These are phyloP conservation scores for Cucurbita pepo DNA, from an alignment of 306 rosid species.

Conservation along the genomic window DNA sequence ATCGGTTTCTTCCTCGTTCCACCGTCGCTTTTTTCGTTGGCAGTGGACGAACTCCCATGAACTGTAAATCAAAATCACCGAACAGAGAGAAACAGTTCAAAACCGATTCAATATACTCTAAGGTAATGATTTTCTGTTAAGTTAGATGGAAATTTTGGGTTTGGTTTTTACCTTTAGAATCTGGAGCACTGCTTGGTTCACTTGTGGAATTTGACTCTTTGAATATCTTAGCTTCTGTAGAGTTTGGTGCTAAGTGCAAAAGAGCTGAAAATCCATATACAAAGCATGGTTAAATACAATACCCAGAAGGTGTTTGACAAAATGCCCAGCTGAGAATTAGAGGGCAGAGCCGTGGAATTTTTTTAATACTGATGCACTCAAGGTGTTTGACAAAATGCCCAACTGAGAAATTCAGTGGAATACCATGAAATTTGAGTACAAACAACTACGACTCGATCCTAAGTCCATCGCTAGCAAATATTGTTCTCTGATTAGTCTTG, in stretches of 20 bases:
- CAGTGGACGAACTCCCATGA: conserved; percentile 13
- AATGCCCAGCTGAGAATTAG: neutral
- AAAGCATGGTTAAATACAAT: neutral
- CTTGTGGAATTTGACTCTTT: conserved; percentile 13
- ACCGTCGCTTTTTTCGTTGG: conserved; percentile 20
- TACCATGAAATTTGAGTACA: too few relatives aligned
- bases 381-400: neutral
- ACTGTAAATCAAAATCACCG: neutral
- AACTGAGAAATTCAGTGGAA: neutral
- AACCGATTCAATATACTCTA: neutral
- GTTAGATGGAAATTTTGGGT: neutral
- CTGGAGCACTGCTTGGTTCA: conserved; percentile 4
- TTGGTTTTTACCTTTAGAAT: conserved; percentile 24
- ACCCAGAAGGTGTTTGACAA: neutral
- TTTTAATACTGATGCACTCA: neutral
- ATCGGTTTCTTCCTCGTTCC: conserved; percentile 23
- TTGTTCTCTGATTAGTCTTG: too few relatives aligned
- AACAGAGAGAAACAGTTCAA: too few relatives aligned
- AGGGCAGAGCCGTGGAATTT: neutral
- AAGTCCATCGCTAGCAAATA: too few relatives aligned
- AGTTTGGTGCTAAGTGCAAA: conserved; percentile 51
- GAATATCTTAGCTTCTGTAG: conserved; percentile 47
- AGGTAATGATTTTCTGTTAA: neutral
- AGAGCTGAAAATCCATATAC: conserved; percentile 23
- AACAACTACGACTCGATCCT: too few relatives aligned